A percentile compares a stretch with the other conserved stretches of the same genome.
phyloP scores from a whole-genome alignment of 108 stramenopile genomes.

The Skeletonema grethae region DNA sequence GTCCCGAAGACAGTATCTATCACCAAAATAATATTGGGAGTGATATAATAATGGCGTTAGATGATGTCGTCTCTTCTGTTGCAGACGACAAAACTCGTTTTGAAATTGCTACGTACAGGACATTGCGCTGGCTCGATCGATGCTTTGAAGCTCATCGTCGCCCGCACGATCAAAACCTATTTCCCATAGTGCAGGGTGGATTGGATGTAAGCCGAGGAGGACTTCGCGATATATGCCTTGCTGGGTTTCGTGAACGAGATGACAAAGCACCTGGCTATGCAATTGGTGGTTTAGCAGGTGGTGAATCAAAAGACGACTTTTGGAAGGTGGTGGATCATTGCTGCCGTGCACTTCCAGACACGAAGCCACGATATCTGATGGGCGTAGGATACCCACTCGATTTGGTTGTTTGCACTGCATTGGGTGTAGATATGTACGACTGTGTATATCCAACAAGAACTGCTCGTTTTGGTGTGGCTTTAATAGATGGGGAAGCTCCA shows the following conservation, averaged over 20 bases:
- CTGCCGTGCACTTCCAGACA: slow-evolving; percentile 82
- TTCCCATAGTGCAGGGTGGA: slow-evolving; percentile 98
- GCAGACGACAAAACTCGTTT: slow-evolving; percentile 75
- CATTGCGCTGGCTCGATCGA: slow-evolving; percentile 96
- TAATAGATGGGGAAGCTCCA: slow-evolving; percentile 67
- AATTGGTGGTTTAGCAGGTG: slow-evolving; percentile 97
- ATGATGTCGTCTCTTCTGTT: slow-evolving; percentile 93
- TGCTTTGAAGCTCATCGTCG: slow-evolving; percentile 85
- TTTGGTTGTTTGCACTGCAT: slow-evolving; percentile 95
- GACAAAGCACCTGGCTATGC: slow-evolving; percentile 92
- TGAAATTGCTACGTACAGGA: slow-evolving; percentile 86
- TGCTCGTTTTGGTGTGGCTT: slow-evolving; percentile 94
- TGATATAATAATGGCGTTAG: slow-evolving; percentile 98
- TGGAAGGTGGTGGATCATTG: slow-evolving; percentile 97
- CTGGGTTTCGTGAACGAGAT: slow-evolving; percentile 86
- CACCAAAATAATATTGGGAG: slow-evolving; percentile 95
- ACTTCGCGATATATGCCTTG: slow-evolving; percentile 90
- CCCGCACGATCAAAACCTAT: slow-evolving; percentile 82
- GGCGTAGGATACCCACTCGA: slow-evolving; percentile 98
- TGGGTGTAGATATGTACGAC: slow-evolving; percentile 99
- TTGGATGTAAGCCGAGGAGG: slow-evolving; percentile 90
- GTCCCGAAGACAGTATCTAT: slow-evolving; percentile 94
- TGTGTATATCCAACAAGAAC: slow-evolving; percentile 99
- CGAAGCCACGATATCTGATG: slow-evolving; percentile 96
- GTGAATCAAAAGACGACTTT: slow-evolving; percentile 95